These are phyloP conservation scores for Neofusicoccum cordaticola DNA, from an alignment of 2,329 filamentous ascomycete genomes.

Conservation along the genomic window DNA sequence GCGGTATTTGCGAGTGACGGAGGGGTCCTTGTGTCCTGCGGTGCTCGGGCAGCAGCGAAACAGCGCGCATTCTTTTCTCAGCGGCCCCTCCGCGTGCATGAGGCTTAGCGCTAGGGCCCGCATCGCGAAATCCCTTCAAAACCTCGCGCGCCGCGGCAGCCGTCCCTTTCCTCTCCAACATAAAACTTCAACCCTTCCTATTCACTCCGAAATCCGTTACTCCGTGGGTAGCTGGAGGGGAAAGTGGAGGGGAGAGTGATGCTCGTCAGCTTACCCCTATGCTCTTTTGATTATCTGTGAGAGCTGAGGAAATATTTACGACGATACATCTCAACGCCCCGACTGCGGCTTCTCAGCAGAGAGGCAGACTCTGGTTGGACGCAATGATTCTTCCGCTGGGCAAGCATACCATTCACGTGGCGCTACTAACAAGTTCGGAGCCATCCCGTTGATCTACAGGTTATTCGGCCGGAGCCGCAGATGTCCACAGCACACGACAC, in stretches of 20 bases:
- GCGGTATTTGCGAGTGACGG: slow-evolving; percentile 5
- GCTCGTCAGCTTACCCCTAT: slow-evolving; percentile 58
- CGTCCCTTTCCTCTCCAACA: slow-evolving; percentile 36
- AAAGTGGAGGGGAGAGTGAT: slow-evolving; percentile 65
- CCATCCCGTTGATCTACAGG: background rate
- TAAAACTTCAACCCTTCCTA: slow-evolving; percentile 51
- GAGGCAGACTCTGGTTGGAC: background rate
- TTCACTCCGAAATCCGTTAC: slow-evolving; percentile 64
- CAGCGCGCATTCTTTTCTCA: slow-evolving; percentile 17
- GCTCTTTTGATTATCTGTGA: slow-evolving; percentile 45
- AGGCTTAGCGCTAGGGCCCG: slow-evolving; percentile 7
- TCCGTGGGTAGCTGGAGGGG: slow-evolving; percentile 64
- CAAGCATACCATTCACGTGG: background rate
- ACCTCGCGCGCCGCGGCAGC: slow-evolving; percentile 36
- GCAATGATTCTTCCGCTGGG: background rate
- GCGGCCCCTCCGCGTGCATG: background rate
- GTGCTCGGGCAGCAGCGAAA: slow-evolving; percentile 14
- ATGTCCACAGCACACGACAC: no score
- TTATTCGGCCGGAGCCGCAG: background rate
- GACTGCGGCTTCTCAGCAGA: background rate
- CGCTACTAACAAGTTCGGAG: background rate
- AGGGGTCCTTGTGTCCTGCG: background rate
- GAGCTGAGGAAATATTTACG: slow-evolving; percentile 47
- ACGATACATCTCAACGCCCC: slow-evolving; percentile 20
- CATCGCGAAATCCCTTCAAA: slow-evolving; percentile 26